Conservation (phyloP, 1,139 yeast species). For the Kodamaea plutei region DNA sequence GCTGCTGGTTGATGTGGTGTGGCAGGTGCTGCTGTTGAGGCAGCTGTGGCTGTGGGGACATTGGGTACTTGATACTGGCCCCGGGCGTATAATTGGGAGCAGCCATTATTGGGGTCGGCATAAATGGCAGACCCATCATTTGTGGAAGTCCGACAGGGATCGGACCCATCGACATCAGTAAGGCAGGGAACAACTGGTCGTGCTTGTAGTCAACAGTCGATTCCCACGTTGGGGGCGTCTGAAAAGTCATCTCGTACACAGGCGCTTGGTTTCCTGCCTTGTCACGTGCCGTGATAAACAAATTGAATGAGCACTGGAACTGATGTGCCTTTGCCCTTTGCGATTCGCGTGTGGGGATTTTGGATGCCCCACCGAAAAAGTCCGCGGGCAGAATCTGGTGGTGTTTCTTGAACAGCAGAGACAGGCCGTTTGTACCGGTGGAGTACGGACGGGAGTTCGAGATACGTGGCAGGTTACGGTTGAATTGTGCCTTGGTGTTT, state of each 20-base stretch:
- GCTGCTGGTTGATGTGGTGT: conserved; percentile 8
- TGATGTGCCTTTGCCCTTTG: conserved; percentile 33
- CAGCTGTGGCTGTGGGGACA: conserved; percentile 18
- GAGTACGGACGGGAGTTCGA: conserved; percentile 31
- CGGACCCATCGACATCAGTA: conserved; percentile 5
- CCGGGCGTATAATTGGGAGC: conserved; percentile 14
- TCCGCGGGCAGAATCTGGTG: conserved; percentile 43
- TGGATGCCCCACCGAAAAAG: conserved; percentile 46
- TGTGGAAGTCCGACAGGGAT: conserved; percentile 13
- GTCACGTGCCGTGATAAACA: conserved; percentile 43
- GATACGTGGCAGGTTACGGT: conserved; percentile 18
- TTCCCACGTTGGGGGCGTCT: conserved; percentile 80
- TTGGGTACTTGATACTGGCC: conserved; percentile 16
- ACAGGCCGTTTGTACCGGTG: conserved; percentile 14
- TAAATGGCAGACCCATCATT: conserved; percentile 25
- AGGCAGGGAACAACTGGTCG: conserved; percentile 39
- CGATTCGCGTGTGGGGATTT: conserved; percentile 44
- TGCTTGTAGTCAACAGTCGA: conserved; percentile 54
- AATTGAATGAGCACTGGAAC: conserved; percentile 52
- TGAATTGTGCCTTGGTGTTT: conserved; percentile 25
- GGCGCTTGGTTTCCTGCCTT: conserved; percentile 28
- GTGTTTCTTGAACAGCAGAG: conserved; percentile 28
- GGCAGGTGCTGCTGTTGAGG: conserved; percentile 27
- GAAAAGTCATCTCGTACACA: conserved; percentile 55
- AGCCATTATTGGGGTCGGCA: conserved; percentile 32